These are phyloP conservation scores for Leishmania gerbilli DNA, from an alignment of 208 protist species.

Conservation along the genomic window DNA sequence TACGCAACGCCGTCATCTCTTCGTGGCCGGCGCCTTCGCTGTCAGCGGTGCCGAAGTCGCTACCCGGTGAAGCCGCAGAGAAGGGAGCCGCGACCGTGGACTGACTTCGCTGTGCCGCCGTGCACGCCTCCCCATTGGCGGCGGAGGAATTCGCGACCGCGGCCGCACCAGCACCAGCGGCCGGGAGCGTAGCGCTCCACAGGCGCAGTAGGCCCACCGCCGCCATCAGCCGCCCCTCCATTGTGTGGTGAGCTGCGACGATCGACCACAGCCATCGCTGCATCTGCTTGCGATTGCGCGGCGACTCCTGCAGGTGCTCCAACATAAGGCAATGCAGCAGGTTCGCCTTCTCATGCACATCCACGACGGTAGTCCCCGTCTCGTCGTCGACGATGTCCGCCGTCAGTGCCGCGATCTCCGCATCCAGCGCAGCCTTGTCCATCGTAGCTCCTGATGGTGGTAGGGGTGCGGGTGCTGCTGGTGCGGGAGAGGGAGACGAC, in stretches of 20 bases:
- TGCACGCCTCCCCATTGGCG: neutral
- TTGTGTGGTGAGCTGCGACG: conserved; percentile 63
- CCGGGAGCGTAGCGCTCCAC: conserved; percentile 8
- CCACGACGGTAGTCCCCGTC: conserved; percentile 29
- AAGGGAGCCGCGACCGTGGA: conserved; percentile 15
- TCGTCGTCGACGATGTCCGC: conserved; percentile 45
- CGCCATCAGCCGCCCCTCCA: conserved; percentile 66
- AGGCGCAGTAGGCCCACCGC: conserved; percentile 42
- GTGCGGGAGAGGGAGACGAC: neutral
- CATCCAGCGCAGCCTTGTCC: conserved; percentile 7
- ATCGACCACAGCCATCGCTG: conserved; percentile 76
- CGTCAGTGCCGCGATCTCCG: conserved; percentile 37
- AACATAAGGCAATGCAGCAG: conserved; percentile 64
- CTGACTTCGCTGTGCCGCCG: conserved; percentile 8
- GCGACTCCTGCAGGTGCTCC: conserved; percentile 47
- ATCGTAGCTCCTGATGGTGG: neutral
- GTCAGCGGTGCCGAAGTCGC: neutral
- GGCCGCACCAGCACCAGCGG: neutral
- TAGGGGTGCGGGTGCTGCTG: neutral
- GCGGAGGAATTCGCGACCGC: neutral
- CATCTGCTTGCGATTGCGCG: conserved; percentile 41
- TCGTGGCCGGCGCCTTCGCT: neutral
- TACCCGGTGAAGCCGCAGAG: neutral
- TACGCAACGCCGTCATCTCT: neutral
- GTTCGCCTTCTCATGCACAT: conserved; percentile 58